Percentiles rank a stretch among this genome's conserved stretches.
phyloP scores from a whole-genome alignment of 345 rosid genomes.

The Populus tremula region DNA sequence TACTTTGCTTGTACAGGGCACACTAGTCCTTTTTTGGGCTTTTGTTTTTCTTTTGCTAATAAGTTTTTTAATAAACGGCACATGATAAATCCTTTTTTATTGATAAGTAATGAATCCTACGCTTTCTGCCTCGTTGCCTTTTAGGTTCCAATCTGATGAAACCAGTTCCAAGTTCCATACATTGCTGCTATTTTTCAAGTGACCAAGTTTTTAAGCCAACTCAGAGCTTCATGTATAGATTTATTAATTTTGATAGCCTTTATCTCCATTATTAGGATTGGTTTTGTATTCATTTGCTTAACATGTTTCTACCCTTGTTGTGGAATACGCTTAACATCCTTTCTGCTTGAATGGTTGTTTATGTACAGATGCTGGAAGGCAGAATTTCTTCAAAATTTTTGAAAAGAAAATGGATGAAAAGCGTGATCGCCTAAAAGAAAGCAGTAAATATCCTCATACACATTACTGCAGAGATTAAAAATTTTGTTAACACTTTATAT shows the following conservation, averaged over 20 bases:
- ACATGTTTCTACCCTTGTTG: not conserved
- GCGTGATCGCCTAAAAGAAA: constrained; percentile 67
- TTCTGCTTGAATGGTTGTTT: constrained; percentile 1
- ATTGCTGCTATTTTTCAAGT: constrained; percentile 2
- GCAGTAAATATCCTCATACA: constrained; percentile 45
- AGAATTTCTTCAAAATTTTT: constrained; percentile 68
- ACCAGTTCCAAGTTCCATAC: not conserved
- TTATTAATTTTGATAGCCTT: not conserved
- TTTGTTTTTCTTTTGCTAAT: not conserved
- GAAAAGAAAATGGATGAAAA: constrained; percentile 83
- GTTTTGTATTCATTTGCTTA: not conserved
- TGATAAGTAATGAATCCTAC: not conserved
- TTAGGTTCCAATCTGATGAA: not conserved
- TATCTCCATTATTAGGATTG: not conserved
- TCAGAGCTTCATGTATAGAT: not conserved
- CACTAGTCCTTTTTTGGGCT: not conserved
- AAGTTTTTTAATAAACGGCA: no score
- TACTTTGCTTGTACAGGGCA: not conserved
- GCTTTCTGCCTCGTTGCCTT: not conserved
- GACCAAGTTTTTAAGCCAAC: not conserved
- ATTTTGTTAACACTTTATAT: not conserved
- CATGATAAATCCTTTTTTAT: not conserved
- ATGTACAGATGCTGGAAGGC: constrained; percentile 57
- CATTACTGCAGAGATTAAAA: not conserved
- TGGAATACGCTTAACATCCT: constrained; percentile 17